Conservation (phyloP, 805 yeast genomes). For the Candida methanosorbosa region DNA sequence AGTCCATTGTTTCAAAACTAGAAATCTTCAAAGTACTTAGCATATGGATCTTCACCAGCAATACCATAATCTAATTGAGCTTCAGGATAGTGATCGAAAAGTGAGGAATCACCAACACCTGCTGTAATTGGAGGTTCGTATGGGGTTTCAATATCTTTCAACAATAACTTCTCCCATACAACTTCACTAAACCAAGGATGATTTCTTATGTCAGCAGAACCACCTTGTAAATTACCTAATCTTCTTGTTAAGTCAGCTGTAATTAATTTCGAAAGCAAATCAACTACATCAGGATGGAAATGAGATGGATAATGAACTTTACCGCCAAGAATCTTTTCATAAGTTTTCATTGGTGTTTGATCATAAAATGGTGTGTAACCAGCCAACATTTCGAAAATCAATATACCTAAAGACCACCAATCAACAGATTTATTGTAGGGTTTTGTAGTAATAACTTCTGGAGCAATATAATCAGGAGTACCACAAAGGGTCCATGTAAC, state of each 20-base stretch:
- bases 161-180: constrained; percentile 48
- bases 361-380: constrained; percentile 59
- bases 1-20: too few species aligned
- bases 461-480: constrained; percentile 58
- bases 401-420: constrained; percentile 59
- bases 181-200: constrained; percentile 56
- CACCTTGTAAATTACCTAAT: constrained; percentile 50
- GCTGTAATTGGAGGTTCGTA: constrained; percentile 58
- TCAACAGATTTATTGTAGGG: constrained; percentile 57
- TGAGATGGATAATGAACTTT: constrained; percentile 44
- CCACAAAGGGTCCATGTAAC: constrained; percentile 58
- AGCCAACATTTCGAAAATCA: constrained; percentile 53
- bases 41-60: constrained; percentile 63
- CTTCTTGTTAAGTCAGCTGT: constrained; percentile 48
- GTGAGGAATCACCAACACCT: constrained; percentile 55
- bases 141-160: constrained; percentile 53
- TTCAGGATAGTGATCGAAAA: constrained; percentile 67
- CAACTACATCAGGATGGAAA: constrained; percentile 45
- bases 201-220: constrained; percentile 45
- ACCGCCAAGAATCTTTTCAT: constrained; percentile 49
- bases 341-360: constrained; percentile 55
- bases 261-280: constrained; percentile 40
- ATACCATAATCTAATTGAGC: constrained; percentile 81
- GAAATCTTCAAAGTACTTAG: constrained; percentile 47
- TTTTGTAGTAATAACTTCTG: constrained; percentile 56